Evolutionary conservation across 495 filamentous ascomycete genomes (phyloP), one percentile per base, ranked within the genome.

Genomic region (Cercophora newfieldiana): DNA sequence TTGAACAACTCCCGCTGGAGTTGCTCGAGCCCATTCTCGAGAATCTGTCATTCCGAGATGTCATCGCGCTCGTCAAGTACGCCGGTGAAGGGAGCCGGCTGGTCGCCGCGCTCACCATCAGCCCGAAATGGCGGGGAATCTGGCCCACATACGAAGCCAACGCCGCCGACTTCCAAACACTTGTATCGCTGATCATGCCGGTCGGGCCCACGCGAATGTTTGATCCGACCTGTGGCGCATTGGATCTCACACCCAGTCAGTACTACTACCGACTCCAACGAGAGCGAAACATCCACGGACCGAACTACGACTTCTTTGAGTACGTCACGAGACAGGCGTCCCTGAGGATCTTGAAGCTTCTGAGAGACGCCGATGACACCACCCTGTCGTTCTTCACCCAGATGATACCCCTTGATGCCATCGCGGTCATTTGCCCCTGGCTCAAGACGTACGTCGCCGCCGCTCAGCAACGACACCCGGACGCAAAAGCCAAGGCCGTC

Each of bases 1-100:
- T 70, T 18, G 71, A 72, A 26, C n/a, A 66, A 10, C 69, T 74
- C 2, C 67, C 71, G 12, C 28, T 66, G 24, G 69, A 74, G 55
- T 47, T 71, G 16, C 44, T 66, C 59, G 67, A 69, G 51, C 71
- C 66, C 1, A 64, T 74, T 22, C 57, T 74, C 1, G 58, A 59
- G 31, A 28, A 56, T 1, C 31, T 74, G 4, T 53, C 58, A 1
- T 59, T 71, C 31, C 61, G 65, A 19, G 61, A 70, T 18, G 50
- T 67, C 57, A 67, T 70, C 2, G 33, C 65, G 0, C 64, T 70
- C 14, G 18, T 22, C 7, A 22, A 61, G 30, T 54, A 44, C 22
- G 61, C 61, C 28, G 30, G 28, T 5, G 29, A 55, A 2, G 26
- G 50, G 3, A 22, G 48, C 55, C 61, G 37, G 0, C 50, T 67